Evolutionary conservation across 1,284 basidiomycete genomes (phyloP).

Genomic region (Cutaneotrichosporon dermatis): DNA sequence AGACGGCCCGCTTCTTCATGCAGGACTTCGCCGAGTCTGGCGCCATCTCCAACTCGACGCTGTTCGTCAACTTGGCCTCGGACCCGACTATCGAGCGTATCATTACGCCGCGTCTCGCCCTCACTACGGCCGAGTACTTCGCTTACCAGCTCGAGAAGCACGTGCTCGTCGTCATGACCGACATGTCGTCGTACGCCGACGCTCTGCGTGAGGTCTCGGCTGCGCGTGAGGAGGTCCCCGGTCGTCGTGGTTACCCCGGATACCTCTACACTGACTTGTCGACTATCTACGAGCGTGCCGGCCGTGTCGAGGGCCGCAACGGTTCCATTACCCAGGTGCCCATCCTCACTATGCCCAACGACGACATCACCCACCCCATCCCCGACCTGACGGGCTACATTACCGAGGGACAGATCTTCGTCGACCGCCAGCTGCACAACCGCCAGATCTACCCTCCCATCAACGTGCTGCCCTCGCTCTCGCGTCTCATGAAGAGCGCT

Average conservation of each 20-base stretch:
- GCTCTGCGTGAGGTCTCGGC: constrained; percentile 66
- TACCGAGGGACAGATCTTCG: constrained; percentile 97
- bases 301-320: constrained; percentile 94
- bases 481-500: constrained; percentile 98
- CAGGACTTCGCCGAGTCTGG: constrained; percentile 99
- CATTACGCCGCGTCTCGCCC: constrained; percentile 94
- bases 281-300: constrained; percentile 98
- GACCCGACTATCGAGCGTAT: constrained; percentile 99
- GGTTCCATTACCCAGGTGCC: constrained; percentile 99
- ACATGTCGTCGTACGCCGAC: constrained; percentile 62
- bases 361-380: constrained; percentile 99
- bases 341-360: constrained; percentile 99
- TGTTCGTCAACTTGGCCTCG: constrained; percentile 98
- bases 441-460: constrained; percentile 99
- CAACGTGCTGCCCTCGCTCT: constrained; percentile 97
- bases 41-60: constrained; percentile 91
- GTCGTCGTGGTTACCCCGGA: constrained; percentile 96
- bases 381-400: constrained; percentile 99
- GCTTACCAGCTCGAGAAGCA: constrained; percentile 99
- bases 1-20: constrained; percentile 99
- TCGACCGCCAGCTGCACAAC: constrained; percentile 66
- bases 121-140: constrained; percentile 99
- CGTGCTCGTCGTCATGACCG: constrained; percentile 96
- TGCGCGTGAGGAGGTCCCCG: constrained; percentile 98
- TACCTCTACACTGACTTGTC: constrained; percentile 86